Percentiles rank a stretch among this genome's conserved stretches.
These are phyloP conservation scores for Powellomyces hirtus DNA, from an alignment of 192 early-diverging fungal species.

Conservation along the genomic window DNA sequence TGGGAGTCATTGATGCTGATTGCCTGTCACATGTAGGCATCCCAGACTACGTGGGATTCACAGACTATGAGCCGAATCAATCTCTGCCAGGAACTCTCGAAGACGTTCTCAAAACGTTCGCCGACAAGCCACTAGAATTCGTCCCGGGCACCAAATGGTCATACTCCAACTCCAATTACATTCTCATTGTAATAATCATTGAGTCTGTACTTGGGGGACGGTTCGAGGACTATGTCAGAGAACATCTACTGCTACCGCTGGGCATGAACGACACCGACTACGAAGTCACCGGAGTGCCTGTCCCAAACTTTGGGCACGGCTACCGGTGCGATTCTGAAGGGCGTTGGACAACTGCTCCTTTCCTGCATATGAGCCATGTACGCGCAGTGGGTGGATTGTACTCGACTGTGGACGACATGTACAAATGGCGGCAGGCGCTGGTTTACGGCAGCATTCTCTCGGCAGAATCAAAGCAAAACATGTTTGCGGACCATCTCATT, in stretches of 20 bases:
- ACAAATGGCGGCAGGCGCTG: neutral
- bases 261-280: slow-evolving; percentile 11
- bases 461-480: neutral
- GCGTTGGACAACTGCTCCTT: neutral
- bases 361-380: slow-evolving; percentile 2
- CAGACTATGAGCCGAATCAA: neutral
- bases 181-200: neutral
- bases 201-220: neutral
- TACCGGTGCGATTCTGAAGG: neutral
- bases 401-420: slow-evolving; percentile 2
- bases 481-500: neutral
- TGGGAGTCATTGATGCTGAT: no score
- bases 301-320: neutral
- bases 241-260: neutral
- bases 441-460: neutral
- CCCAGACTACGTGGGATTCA: neutral
- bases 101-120: neutral
- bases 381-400: neutral
- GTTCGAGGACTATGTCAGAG: neutral
- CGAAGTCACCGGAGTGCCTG: neutral
- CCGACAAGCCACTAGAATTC: neutral
- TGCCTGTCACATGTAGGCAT: neutral
- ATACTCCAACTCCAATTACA: slow-evolving; percentile 15
- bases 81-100: neutral
- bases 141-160: neutral